phyloP scores from a whole-genome alignment of 2,329 filamentous ascomycete genomes.

The Aspergillus ruber region DNA sequence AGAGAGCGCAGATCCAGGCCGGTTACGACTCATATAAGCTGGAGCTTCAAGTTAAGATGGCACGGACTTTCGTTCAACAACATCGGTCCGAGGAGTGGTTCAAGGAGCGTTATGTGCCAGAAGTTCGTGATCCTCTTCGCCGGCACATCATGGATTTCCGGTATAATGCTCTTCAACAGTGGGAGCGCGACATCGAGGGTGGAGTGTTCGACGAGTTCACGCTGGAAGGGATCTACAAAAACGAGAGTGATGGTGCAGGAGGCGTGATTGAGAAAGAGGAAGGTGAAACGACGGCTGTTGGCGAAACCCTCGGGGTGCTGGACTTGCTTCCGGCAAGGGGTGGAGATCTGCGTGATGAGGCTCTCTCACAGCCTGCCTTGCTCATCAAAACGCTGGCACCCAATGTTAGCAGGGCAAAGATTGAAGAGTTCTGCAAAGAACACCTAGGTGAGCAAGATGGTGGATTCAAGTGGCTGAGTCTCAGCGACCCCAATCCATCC shows the following conservation, averaged over 20 bases:
- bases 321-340: constrained; percentile 79
- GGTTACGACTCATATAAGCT: constrained; percentile 62
- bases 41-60: constrained; percentile 65
- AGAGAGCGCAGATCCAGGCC: constrained; percentile 57
- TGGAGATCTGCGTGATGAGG: constrained; percentile 83
- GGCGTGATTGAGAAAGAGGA: constrained; percentile 90
- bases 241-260: constrained; percentile 78
- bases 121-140: constrained; percentile 69
- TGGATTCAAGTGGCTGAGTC: constrained; percentile 89
- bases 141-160: constrained; percentile 73
- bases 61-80: constrained; percentile 78
- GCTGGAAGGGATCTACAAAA: constrained; percentile 88
- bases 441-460: constrained; percentile 85
- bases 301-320: constrained; percentile 86
- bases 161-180: constrained; percentile 70
- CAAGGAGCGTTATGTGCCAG: constrained; percentile 83
- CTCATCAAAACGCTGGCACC: constrained; percentile 98
- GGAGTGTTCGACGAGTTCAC: constrained; percentile 93
- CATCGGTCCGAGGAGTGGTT: constrained; percentile 99
- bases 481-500: constrained; percentile 92
- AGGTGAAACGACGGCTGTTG: constrained; percentile 83
- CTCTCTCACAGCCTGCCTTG: constrained; percentile 79
- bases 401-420: constrained; percentile 85
- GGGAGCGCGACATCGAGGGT: constrained; percentile 78
- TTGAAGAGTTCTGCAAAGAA: constrained; percentile 91